phyloP scores from a whole-genome alignment of 306 rosid species.

The Cucumis sativus region DNA sequence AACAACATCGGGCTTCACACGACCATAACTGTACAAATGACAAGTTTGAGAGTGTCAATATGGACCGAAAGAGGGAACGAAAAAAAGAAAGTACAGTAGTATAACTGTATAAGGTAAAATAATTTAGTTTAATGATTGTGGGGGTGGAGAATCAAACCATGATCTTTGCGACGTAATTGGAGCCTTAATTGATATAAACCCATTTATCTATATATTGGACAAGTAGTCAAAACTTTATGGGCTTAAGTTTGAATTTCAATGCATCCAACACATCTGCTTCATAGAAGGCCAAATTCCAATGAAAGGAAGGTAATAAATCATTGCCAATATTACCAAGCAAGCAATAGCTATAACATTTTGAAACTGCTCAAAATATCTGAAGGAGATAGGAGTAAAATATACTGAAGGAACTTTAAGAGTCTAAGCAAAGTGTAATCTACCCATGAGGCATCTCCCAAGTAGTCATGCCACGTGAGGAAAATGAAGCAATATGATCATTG shows the following conservation, averaged over 20 bases:
- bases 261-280: not conserved
- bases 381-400: not conserved
- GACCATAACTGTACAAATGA: conserved; percentile 56
- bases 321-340: not conserved
- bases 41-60: not conserved
- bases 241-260: not conserved
- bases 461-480: conserved; percentile 99
- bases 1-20: conserved; percentile 93
- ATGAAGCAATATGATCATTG: conserved; percentile 95
- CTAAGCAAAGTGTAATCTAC: conserved; percentile 21
- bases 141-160: not conserved
- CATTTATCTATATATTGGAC: not conserved
- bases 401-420: not conserved
- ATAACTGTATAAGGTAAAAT: not conserved
- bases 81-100: not conserved
- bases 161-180: not conserved
- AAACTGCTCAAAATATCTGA: not conserved
- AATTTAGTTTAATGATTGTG: not conserved
- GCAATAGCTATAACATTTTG: not conserved
- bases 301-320: not conserved
- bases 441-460: conserved; percentile 99
- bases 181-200: not conserved
- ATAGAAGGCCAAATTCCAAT: not conserved
- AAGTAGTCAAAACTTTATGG: not conserved
- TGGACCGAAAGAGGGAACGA: not conserved